A percentile compares a stretch with the other conserved stretches of the same genome.
Conservation (phyloP, 2,329 filamentous ascomycete genomes). For the Furcasterigmium sp. region DNA sequence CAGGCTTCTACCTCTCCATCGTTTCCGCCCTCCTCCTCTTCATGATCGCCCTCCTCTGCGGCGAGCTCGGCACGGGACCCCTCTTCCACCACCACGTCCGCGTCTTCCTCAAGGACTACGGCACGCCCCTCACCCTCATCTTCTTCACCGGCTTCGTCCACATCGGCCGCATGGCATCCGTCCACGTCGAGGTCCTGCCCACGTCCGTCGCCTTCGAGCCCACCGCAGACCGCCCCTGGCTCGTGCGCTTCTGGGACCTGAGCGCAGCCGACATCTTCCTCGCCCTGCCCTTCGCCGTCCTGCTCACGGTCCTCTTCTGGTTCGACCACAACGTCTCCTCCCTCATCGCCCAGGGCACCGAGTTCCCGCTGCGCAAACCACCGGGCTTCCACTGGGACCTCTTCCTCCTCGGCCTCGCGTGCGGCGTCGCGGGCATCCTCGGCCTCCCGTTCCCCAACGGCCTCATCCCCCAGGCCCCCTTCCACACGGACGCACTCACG, state of each 20-base stretch:
- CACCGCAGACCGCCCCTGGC: slow-evolving; percentile 67
- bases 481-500: slow-evolving; percentile 75
- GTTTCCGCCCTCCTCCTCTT: slow-evolving; percentile 73
- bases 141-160: slow-evolving; percentile 91
- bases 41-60: slow-evolving; percentile 69
- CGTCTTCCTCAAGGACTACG: slow-evolving; percentile 85
- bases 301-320: slow-evolving; percentile 81
- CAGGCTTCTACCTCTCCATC: slow-evolving; percentile 74
- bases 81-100: slow-evolving; percentile 72
- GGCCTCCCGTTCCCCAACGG: slow-evolving; percentile 80
- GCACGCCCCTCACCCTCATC: slow-evolving; percentile 73
- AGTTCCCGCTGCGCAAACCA: slow-evolving; percentile 75
- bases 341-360: slow-evolving; percentile 75
- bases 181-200: slow-evolving; percentile 66
- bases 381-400: slow-evolving; percentile 84
- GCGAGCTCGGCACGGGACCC: slow-evolving; percentile 62
- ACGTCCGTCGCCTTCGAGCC: slow-evolving; percentile 75
- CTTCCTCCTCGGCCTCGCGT: slow-evolving; percentile 74
- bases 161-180: slow-evolving; percentile 72
- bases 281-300: slow-evolving; percentile 78
- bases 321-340: slow-evolving; percentile 88
- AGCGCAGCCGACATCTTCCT: slow-evolving; percentile 69
- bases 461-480: slow-evolving; percentile 77
- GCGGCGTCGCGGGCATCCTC: slow-evolving; percentile 67
- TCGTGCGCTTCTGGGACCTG: slow-evolving; percentile 79